Percentiles rank a stretch among this genome's conserved stretches.
These are phyloP conservation scores for Spencermartinsiella europaea DNA, from an alignment of 805 yeast genomes.

Conservation along the genomic window DNA sequence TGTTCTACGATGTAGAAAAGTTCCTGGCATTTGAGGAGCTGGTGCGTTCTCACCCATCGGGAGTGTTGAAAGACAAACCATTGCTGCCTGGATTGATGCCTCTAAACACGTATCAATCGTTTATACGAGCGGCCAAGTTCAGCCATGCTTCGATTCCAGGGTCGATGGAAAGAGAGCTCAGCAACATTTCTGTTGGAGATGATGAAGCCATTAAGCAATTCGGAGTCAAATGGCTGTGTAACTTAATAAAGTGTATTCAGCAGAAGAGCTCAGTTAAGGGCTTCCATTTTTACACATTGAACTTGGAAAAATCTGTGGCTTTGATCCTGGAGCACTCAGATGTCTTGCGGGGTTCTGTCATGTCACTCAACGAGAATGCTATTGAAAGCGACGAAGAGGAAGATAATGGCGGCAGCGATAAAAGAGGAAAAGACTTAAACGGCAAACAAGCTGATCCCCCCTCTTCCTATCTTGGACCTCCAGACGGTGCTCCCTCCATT, in stretches of 20 bases:
- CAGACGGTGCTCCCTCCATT: background rate
- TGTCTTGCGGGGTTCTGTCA: constrained; percentile 35
- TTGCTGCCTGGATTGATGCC: constrained; percentile 91
- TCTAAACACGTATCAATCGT: constrained; percentile 74
- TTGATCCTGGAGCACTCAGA: constrained; percentile 65
- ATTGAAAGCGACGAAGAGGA: constrained; percentile 31
- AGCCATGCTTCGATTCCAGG: constrained; percentile 81
- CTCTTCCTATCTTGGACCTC: background rate
- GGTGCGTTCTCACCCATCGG: constrained; percentile 29
- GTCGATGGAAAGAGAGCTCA: constrained; percentile 47
- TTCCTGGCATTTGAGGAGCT: constrained; percentile 58
- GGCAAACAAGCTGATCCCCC: background rate
- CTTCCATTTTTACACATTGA: constrained; percentile 88
- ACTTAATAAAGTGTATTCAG: constrained; percentile 44
- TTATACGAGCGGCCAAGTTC: constrained; percentile 81
- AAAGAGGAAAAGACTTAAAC: no score
- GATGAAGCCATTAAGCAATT: constrained; percentile 74
- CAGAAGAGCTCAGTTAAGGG: constrained; percentile 61
- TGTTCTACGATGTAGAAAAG: constrained; percentile 82
- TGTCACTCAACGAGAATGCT: constrained; percentile 20
- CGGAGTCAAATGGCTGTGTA: constrained; percentile 70
- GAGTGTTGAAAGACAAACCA: constrained; percentile 42
- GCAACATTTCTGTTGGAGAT: constrained; percentile 56
- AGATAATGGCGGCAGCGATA: constrained; percentile 12
- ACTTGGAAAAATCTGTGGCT: constrained; percentile 88